Evolutionary conservation across 1,284 basidiomycete species (phyloP), one percentile per base, ranked within the genome.

Genomic region (Ustilago xerochloae): DNA sequence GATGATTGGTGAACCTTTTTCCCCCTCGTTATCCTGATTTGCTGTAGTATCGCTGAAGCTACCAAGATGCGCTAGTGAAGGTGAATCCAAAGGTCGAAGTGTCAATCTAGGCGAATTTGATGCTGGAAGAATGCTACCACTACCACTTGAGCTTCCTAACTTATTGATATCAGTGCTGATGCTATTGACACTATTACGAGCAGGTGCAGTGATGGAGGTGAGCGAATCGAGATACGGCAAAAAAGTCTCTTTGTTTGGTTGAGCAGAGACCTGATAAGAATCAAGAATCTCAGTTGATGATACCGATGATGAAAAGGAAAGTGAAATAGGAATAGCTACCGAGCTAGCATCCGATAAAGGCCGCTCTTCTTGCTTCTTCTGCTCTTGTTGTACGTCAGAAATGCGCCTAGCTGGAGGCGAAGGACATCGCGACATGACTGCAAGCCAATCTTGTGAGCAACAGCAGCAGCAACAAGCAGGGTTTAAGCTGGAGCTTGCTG

Each of bases 51-150:
- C n/a, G n/a, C n/a, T n/a, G n/a, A n/a, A n/a, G n/a, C n/a, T n/a
- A n/a, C n/a, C n/a, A n/a, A 67, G 58, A 57, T 61, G 58, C 1
- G 64, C 58, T 6, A 67, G 64, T 6, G 36, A 51, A 8, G 58
- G 58, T n/a, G 59, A 67, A 22, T 62, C 64, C 38, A 57, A 52
- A 5, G 64, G 49, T 32, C 52, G 18, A 6, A 53, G 48, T 6
- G 63, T 18, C 16, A 55, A 20, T 1, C 53, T 38, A 24, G 58
- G 48, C 35, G 58, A 56, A 12, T 43, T 26, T 29, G 53, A 24
- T 0, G 47, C 4, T 8, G 29, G 20, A 16, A 30, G 10, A 16
- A 13, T 4, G 39, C 22, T 41, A 20, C 13, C 9, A 20, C 39
- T 30, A 16, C 28, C 26, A 30, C 45, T 9, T 30, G 29, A 22